A percentile compares a stretch with the other conserved stretches of the same genome.
Conservation (phyloP, 345 rosid species). For the Raphanus sativus region DNA sequence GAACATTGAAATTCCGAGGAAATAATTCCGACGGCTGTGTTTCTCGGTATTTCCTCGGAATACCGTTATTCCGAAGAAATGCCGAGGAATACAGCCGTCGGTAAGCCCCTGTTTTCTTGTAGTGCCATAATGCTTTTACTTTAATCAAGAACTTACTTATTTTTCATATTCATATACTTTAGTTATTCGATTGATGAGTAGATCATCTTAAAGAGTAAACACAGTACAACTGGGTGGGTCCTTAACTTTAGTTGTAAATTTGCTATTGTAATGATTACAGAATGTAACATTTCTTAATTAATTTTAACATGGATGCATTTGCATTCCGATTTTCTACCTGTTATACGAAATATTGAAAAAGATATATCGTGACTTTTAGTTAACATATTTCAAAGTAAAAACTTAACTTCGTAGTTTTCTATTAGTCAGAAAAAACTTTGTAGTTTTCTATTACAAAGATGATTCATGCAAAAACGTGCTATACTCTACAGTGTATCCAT, state of each 20-base stretch:
- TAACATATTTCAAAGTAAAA: neutral
- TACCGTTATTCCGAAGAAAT: too few relatives aligned
- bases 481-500: neutral
- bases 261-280: neutral
- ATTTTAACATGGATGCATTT: conserved; percentile 2
- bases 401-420: neutral
- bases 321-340: neutral
- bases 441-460: neutral
- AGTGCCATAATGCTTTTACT: neutral
- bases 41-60: too few relatives aligned
- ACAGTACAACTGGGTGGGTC: conserved; percentile 12
- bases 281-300: conserved; percentile 5
- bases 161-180: conserved; percentile 16
- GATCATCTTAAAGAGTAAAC: conserved; percentile 2
- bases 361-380: neutral
- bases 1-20: too few relatives aligned
- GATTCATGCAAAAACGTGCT: conserved; percentile 12
- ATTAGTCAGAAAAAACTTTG: too few relatives aligned
- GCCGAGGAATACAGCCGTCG: too few relatives aligned
- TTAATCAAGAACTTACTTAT: neutral
- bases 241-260: neutral
- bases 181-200: conserved; percentile 11
- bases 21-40: too few relatives aligned
- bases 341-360: neutral
- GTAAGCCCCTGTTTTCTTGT: too few relatives aligned